Conservation (phyloP, 1,284 basidiomycete species). For the Xanthoconium separans region DNA sequence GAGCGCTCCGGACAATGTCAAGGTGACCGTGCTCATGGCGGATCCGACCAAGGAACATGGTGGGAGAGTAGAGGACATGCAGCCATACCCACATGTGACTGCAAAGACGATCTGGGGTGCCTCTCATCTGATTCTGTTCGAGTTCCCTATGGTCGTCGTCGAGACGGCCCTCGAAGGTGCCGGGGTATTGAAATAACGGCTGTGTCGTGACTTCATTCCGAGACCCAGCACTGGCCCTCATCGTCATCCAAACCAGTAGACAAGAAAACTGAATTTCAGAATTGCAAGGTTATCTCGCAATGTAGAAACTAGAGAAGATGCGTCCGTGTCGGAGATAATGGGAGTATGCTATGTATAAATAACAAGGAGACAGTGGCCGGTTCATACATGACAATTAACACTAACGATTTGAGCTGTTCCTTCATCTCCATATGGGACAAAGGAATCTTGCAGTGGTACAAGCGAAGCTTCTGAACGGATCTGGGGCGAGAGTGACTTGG, state of each 20-base stretch:
- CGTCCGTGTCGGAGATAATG: neutral
- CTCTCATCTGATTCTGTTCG: conserved; percentile 12
- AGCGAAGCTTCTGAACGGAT: neutral
- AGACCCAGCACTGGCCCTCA: neutral
- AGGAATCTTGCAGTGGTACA: conserved; percentile 1
- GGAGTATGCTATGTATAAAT: conserved; percentile 3
- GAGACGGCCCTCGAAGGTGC: conserved; percentile 11
- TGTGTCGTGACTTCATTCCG: neutral
- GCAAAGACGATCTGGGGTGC: conserved; percentile 12
- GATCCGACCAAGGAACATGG: conserved; percentile 13
- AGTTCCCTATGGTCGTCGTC: conserved; percentile 14
- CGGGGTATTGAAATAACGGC: neutral
- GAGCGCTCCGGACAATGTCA: conserved; percentile 13
- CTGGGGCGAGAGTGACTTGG: conserved; percentile 12
- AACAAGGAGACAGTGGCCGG: neutral
- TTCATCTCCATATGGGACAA: conserved; percentile 30
- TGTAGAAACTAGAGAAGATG: neutral
- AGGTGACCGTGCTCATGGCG: conserved; percentile 14
- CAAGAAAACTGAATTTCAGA: neutral
- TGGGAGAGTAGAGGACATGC: conserved; percentile 7
- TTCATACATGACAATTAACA: conserved; percentile 31
- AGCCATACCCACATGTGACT: conserved; percentile 11
- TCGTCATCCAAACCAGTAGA: neutral
- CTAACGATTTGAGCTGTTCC: conserved; percentile 36
- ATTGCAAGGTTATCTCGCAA: neutral